Evolutionary conservation across 345 rosid species (phyloP), one percentile per base, ranked within the genome.

Genomic region (Cardamine occulta): DNA sequence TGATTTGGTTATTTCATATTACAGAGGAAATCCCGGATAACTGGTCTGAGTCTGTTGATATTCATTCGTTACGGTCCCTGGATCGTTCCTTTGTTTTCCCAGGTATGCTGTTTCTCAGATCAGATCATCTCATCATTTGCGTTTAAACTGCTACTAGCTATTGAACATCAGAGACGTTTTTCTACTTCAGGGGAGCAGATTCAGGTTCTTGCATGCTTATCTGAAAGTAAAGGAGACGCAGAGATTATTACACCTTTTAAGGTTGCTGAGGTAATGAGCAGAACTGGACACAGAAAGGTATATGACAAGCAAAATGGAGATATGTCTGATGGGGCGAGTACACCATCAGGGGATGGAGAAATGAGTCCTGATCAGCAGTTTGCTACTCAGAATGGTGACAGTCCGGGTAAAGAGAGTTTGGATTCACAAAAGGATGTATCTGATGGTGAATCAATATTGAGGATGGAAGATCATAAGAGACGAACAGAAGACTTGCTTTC

Each of bases 81-180:
- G 98, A 88, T 80, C 93, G 97, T 32, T 82, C 90, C 47, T 89
- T 96, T 86, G 97, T 96, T 60, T 93, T 96, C 74, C 96, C 97
- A 32, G 99, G 98, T 91, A 78, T 45, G 66, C 7, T 67, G 4
- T n/a, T 66, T 66, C 64, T 61, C 52, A n/a, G 4, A 54, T 61
- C 52, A n/a, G 4, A 54, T 55, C 66, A 24, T 61, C 26, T 45
- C 28, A 19, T 23, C 35, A 2, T 47, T 69, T 74, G 18, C 3
- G 9, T 78, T 35, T 67, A 2, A 55, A 49, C 24, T 61, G 40
- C 24, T 9, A 26, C 19, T 48, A 48, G 61, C 12, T 64, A 45
- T 28, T 79, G 62, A 45, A 47, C 55, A 54, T 53, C 29, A 18
- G 17, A 19, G 37, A 17, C 21, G 24, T 70, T 39, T 78, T 71